Evolutionary conservation across 441 rosid genomes (phyloP), one percentile per base, ranked within the genome.

Genomic region (Dalechampia spathulata): DNA sequence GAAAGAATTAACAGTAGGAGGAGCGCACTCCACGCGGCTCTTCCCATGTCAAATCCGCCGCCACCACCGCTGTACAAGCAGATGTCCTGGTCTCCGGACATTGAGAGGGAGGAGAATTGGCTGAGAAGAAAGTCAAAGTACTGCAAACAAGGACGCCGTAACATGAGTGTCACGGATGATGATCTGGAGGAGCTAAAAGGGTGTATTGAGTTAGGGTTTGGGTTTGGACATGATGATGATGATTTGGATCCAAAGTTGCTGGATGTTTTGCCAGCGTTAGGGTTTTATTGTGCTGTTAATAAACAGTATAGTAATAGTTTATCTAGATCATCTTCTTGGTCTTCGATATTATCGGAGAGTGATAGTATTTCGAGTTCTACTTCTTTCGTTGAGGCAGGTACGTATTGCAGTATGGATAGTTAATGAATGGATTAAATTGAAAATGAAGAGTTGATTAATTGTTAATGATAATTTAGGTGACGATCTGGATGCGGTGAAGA

Each of bases 111-210:
- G 44, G 88, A 83, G 60, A 77, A 78, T 30, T 90, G 95, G 97
- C 79, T 51, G 14, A 56, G 80, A 43, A 70, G 73, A 52, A 84
- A 82, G 49, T 77, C 61, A 1, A 74, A 61, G n/a, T 8, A 57
- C 8, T 37, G 62, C 8, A 32, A 6, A n/a, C 34, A 30, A 30
- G n/a, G n/a, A 53, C 61, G 71, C 36, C 64, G 38, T 15, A 42
- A 14, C 55, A 69, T 64, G 58, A 86, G 88, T 69, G 77, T 90
- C 5, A 83, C 89, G 5, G 80, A 83, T 44, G 96, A 81, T 32
- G 98, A 90, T 58, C 58, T 90, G 10, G 81, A 80, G 36, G 96
- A 90, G 79, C 81, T 90, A 13, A 85, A 72, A 30, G 97, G 79
- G 0, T 82, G 85, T 21, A 75, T 90, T 43, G 96, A 90, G 55